These are phyloP conservation scores for Fusarium marasasianum DNA, from an alignment of 2,329 filamentous ascomycete species.

Conservation along the genomic window DNA sequence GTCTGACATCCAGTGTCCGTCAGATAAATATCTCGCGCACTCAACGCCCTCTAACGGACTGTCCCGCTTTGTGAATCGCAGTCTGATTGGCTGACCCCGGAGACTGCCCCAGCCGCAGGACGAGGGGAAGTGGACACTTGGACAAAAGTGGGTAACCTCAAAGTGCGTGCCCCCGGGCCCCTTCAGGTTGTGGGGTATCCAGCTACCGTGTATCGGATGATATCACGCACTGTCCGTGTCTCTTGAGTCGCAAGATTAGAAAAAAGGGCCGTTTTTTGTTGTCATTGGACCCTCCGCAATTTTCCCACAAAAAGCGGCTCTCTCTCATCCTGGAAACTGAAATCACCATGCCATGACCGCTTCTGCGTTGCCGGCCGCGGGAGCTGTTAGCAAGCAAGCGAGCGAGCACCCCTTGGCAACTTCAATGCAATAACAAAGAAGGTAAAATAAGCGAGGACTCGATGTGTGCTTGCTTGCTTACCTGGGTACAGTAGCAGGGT, in stretches of 20 bases:
- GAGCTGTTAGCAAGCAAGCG: conserved; percentile 2
- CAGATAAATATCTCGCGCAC: conserved; percentile 32
- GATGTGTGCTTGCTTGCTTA: not conserved
- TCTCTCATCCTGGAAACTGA: conserved; percentile 7
- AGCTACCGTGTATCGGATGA: not conserved
- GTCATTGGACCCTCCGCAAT: conserved; percentile 30
- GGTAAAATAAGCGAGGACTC: not conserved
- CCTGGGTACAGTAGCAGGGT: not conserved
- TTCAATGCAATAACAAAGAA: not conserved
- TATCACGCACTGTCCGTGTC: conserved; percentile 8
- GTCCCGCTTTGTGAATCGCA: conserved; percentile 10
- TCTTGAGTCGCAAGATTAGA: conserved; percentile 6
- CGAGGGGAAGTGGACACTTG: conserved; percentile 40
- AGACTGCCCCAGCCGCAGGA: conserved; percentile 37
- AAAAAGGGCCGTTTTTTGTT: conserved; percentile 4
- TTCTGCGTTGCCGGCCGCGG: conserved; percentile 35
- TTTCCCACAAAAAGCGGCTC: conserved; percentile 29
- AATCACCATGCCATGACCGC: conserved; percentile 15
- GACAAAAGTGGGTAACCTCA: not conserved
- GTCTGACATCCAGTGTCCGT: conserved; percentile 11
- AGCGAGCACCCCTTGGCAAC: not conserved
- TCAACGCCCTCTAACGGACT: conserved; percentile 23
- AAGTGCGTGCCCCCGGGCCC: not conserved
- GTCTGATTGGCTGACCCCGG: conserved; percentile 24
- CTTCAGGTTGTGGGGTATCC: conserved; percentile 31